These are phyloP conservation scores for Scutellaria barbata DNA, from an alignment of 257 asterid species.

Conservation along the genomic window DNA sequence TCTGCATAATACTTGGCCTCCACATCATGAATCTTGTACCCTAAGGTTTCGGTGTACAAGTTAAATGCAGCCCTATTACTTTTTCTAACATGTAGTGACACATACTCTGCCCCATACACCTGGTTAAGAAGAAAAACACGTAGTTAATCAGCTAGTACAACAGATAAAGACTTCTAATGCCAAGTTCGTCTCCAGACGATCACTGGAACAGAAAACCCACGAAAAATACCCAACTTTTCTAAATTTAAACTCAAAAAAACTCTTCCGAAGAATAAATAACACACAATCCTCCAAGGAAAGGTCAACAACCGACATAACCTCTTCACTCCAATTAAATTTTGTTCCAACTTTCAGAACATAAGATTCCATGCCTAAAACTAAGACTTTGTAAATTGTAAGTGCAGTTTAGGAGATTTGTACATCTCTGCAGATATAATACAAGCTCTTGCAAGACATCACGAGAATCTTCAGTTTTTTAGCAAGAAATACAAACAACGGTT, in stretches of 20 bases:
- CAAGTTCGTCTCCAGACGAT: not conserved
- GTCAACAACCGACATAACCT: slow-evolving; percentile 2
- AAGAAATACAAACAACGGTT: not conserved
- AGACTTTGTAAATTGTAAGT: not conserved
- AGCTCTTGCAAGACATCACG: not conserved
- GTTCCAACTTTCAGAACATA: not conserved
- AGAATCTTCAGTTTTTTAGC: not conserved
- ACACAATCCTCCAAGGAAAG: not conserved
- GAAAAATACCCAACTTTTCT: not conserved
- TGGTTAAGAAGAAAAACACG: slow-evolving; percentile 41
- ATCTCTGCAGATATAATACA: not conserved
- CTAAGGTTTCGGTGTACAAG: slow-evolving; percentile 82
- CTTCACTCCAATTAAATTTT: not conserved
- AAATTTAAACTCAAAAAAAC: not conserved
- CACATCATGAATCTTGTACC: slow-evolving; percentile 87
- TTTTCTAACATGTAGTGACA: slow-evolving; percentile 91
- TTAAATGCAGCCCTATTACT: slow-evolving; percentile 94
- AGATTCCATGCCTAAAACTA: not conserved
- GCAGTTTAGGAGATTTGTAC: not conserved
- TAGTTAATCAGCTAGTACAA: not conserved
- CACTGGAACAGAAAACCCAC: not conserved
- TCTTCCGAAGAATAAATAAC: not conserved
- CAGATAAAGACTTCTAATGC: slow-evolving; percentile 16
- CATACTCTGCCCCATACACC: slow-evolving; percentile 94
- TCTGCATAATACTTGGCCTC: slow-evolving; percentile 98